Conservation (phyloP, 768 basidiomycete genomes). For the Ramaria sp. region DNA sequence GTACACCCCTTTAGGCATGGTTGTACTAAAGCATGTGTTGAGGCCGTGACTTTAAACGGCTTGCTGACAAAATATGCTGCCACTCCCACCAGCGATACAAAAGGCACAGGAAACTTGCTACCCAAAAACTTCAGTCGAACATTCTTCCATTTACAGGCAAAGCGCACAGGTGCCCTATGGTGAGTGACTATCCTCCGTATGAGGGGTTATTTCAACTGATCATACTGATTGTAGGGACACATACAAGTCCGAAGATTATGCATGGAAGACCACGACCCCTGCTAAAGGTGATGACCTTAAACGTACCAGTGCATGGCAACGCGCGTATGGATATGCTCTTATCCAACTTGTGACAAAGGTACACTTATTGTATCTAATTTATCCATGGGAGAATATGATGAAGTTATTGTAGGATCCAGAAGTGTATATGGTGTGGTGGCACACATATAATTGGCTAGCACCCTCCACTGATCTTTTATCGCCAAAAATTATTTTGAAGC, state of each 20-base stretch:
- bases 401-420: not conserved
- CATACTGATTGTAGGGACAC: not conserved
- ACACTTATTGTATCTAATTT: not conserved
- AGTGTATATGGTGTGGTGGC: not conserved
- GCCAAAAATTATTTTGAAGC: not conserved
- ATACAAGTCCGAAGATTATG: not conserved
- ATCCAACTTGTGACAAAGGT: not conserved
- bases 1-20: slow-evolving; percentile 11
- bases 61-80: slow-evolving; percentile 6
- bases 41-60: slow-evolving; percentile 14
- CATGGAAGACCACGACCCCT: not conserved
- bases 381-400: not conserved
- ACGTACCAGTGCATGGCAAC: not conserved
- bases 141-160: not conserved
- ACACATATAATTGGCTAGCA: not conserved
- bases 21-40: slow-evolving; percentile 14
- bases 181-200: not conserved
- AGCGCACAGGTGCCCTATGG: not conserved
- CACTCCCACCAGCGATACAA: no score
- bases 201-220: no score
- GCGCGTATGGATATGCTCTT: not conserved
- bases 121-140: not conserved
- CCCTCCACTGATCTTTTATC: slow-evolving; percentile 2
- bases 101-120: not conserved
- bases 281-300: not conserved